Conservation (phyloP, 2,329 filamentous ascomycete genomes). For the Didymella keratinophila region DNA sequence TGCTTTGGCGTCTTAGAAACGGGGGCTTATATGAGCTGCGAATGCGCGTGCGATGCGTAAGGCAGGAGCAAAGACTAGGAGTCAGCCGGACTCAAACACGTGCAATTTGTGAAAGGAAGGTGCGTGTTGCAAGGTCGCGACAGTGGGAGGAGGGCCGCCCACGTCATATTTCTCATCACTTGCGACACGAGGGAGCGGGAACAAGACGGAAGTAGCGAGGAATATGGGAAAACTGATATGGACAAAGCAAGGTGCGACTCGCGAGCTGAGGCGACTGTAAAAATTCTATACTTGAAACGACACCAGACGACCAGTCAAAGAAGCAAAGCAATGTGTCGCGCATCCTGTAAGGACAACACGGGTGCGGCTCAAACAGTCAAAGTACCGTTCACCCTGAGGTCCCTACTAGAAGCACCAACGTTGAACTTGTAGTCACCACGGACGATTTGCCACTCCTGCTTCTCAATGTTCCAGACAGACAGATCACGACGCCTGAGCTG, state of each 20-base stretch:
- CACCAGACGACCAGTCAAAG: background rate
- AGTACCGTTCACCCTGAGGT: slow-evolving; percentile 45
- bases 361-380: slow-evolving; percentile 36
- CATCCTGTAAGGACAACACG: background rate
- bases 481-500: slow-evolving; percentile 48
- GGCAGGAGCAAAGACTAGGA: slow-evolving; percentile 18
- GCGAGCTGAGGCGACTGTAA: background rate
- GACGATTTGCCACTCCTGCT: slow-evolving; percentile 46
- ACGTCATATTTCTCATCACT: background rate
- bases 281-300: background rate
- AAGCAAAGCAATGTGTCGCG: background rate
- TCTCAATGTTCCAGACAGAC: slow-evolving; percentile 48
- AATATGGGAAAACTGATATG: background rate
- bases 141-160: background rate
- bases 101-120: slow-evolving; percentile 8
- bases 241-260: too few relatives aligned
- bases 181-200: slow-evolving; percentile 10
- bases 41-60: slow-evolving; percentile 10
- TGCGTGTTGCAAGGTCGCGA: slow-evolving; percentile 8
- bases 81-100: background rate
- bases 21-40: slow-evolving; percentile 12
- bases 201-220: background rate
- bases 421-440: slow-evolving; percentile 44
- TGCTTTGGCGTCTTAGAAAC: slow-evolving; percentile 8
- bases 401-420: slow-evolving; percentile 49